A percentile compares a stretch with the other conserved stretches of the same genome.
Evolutionary conservation across 208 protist genomes (phyloP).

Genomic region (Wallacemonas collosoma): DNA sequence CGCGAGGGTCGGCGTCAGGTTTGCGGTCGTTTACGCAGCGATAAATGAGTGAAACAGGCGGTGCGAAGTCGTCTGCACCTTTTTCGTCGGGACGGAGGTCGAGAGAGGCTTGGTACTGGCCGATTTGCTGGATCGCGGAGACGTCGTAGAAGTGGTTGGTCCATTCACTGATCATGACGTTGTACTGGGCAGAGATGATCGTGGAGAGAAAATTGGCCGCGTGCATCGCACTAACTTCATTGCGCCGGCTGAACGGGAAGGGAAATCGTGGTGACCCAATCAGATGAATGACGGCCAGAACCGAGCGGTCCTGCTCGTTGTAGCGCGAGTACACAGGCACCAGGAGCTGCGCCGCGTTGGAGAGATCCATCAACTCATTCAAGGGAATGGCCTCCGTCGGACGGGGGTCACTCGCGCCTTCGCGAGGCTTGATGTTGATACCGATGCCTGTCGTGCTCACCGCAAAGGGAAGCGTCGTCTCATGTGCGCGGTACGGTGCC

Average conservation of each 20-base stretch:
- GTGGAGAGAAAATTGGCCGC: constrained; percentile 71
- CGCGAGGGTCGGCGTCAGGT: constrained; percentile 62
- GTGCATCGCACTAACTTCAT: constrained; percentile 78
- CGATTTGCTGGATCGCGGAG: constrained; percentile 48
- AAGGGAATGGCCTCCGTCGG: constrained; percentile 45
- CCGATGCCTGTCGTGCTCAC: constrained; percentile 79
- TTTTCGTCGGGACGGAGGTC: constrained; percentile 83
- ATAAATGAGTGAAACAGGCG: constrained; percentile 66
- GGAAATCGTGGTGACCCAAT: constrained; percentile 75
- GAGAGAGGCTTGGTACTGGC: constrained; percentile 61
- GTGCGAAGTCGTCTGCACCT: constrained; percentile 76
- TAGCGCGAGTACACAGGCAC: constrained; percentile 79
- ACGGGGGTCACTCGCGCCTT: constrained; percentile 20
- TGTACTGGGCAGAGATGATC: constrained; percentile 81
- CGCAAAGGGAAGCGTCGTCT: constrained; percentile 70
- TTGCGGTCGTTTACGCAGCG: constrained; percentile 60
- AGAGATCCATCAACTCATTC: constrained; percentile 69
- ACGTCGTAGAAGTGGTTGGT: constrained; percentile 85
- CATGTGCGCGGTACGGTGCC: constrained; percentile 75
- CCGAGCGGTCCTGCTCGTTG: constrained; percentile 22
- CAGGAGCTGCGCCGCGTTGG: constrained; percentile 80
- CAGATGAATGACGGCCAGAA: constrained; percentile 80
- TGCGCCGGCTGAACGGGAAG: constrained; percentile 76
- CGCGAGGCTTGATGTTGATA: constrained; percentile 71
- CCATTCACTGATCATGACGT: constrained; percentile 86